Conservation (phyloP, 805 yeast genomes). For the Tetrapisispora nanseiensis region DNA sequence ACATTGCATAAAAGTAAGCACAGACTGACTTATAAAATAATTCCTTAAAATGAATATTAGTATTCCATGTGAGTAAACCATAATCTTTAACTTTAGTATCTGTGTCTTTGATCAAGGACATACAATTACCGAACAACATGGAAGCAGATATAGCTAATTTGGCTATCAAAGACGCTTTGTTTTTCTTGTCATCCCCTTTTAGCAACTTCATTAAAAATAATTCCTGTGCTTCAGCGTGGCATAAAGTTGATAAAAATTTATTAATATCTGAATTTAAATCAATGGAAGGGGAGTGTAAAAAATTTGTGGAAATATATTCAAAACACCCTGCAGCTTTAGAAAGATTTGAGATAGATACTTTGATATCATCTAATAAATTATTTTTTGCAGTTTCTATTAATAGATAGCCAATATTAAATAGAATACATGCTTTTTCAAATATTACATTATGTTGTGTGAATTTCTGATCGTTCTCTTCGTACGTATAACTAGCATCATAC, state of each 20-base stretch:
- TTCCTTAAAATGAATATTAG: conserved; percentile 41
- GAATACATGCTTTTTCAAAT: conserved; percentile 77
- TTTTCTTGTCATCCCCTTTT: conserved; percentile 31
- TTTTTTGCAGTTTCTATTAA: conserved; percentile 42
- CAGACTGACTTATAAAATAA: conserved; percentile 51
- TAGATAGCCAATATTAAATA: conserved; percentile 68
- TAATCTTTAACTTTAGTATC: conserved; percentile 23
- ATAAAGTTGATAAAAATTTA: conserved; percentile 49
- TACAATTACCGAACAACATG: conserved; percentile 43
- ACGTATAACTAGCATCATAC: conserved; percentile 57
- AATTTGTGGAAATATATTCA: conserved; percentile 63
- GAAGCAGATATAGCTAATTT: conserved; percentile 62
- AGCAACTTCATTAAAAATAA: conserved; percentile 56
- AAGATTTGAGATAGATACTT: conserved; percentile 48
- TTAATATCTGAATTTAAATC: conserved; percentile 68
- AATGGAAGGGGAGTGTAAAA: conserved; percentile 77
- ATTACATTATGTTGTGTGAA: conserved; percentile 72
- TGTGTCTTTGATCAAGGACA: conserved; percentile 34
- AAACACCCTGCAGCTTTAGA: conserved; percentile 76
- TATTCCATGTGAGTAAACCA: conserved; percentile 44
- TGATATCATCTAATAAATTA: conserved; percentile 35
- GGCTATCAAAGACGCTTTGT: conserved; percentile 62
- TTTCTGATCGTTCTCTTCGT: conserved; percentile 20
- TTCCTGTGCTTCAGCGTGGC: conserved; percentile 87
- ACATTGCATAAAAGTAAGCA: conserved; percentile 47